These are phyloP conservation scores for Akanthomyces lecanii DNA, from an alignment of 2,329 filamentous ascomycete species.

Conservation along the genomic window DNA sequence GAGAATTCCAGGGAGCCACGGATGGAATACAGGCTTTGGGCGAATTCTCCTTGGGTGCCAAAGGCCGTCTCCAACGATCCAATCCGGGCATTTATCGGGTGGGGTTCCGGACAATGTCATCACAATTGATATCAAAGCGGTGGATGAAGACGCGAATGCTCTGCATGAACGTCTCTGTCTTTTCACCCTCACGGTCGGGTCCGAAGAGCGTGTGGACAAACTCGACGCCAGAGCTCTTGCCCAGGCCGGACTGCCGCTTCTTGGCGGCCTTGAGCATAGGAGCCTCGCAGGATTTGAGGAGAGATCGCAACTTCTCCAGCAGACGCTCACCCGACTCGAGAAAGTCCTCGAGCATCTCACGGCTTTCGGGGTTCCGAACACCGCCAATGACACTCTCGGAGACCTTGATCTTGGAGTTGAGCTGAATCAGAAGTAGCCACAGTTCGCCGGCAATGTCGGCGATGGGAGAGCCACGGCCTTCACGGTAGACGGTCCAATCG, in stretches of 20 bases:
- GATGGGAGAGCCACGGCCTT: slow-evolving; percentile 76
- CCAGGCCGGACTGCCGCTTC: slow-evolving; percentile 64
- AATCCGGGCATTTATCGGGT: slow-evolving; percentile 40
- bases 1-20: slow-evolving; percentile 16
- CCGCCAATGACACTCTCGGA: slow-evolving; percentile 72
- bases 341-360: slow-evolving; percentile 84
- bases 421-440: slow-evolving; percentile 90
- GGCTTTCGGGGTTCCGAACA: slow-evolving; percentile 68
- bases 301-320: slow-evolving; percentile 75
- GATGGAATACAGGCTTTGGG: slow-evolving; percentile 5
- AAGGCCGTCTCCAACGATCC: background rate
- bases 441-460: slow-evolving; percentile 90
- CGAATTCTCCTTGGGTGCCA: background rate
- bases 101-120: slow-evolving; percentile 71
- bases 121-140: slow-evolving; percentile 93
- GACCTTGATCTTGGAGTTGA: slow-evolving; percentile 89
- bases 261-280: slow-evolving; percentile 92
- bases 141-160: slow-evolving; percentile 84
- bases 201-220: slow-evolving; percentile 97
- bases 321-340: slow-evolving; percentile 83
- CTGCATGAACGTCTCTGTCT: slow-evolving; percentile 90
- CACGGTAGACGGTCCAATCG: slow-evolving; percentile 94
- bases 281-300: slow-evolving; percentile 86
- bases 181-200: slow-evolving; percentile 80
- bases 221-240: slow-evolving; percentile 87